Evolutionary conservation across 208 protist species (phyloP).

Genomic region (Leishmania gerbilli): DNA sequence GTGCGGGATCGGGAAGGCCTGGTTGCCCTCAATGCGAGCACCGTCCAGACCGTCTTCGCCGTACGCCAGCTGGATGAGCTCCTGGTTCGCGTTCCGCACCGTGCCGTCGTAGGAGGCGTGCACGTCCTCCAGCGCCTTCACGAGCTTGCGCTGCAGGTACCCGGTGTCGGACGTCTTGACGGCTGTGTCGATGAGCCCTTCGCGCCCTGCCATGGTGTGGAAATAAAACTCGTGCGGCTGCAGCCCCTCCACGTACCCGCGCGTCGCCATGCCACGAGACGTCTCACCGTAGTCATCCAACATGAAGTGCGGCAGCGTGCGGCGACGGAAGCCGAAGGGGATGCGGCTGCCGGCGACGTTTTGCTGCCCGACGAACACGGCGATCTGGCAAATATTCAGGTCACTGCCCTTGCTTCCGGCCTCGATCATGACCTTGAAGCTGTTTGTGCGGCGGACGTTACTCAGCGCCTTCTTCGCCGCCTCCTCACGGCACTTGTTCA

Average conservation of each 20-base stretch:
- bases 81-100: slow-evolving; percentile 95
- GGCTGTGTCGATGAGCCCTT: slow-evolving; percentile 99
- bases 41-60: slow-evolving; percentile 99
- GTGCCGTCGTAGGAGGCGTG: slow-evolving; percentile 98
- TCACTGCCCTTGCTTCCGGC: slow-evolving; percentile 98
- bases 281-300: slow-evolving; percentile 98
- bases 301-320: slow-evolving; percentile 98
- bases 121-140: slow-evolving; percentile 99
- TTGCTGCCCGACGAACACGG: slow-evolving; percentile 99
- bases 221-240: slow-evolving; percentile 99
- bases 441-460: slow-evolving; percentile 91
- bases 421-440: slow-evolving; percentile 96
- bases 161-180: slow-evolving; percentile 99
- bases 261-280: slow-evolving; percentile 97
- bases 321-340: slow-evolving; percentile 96
- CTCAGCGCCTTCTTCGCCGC: slow-evolving; percentile 87
- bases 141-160: slow-evolving; percentile 94
- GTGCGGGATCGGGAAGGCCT: slow-evolving; percentile 73
- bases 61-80: slow-evolving; percentile 98
- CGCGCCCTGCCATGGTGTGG: slow-evolving; percentile 99
- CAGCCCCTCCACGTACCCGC: slow-evolving; percentile 98
- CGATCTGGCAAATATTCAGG: slow-evolving; percentile 99
- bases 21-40: slow-evolving; percentile 90
- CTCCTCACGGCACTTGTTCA: slow-evolving; percentile 94
- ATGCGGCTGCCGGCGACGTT: slow-evolving; percentile 99